phyloP scores from a whole-genome alignment of 2,329 filamentous ascomycete genomes.

The Hirsutella rhossiliensis region DNA sequence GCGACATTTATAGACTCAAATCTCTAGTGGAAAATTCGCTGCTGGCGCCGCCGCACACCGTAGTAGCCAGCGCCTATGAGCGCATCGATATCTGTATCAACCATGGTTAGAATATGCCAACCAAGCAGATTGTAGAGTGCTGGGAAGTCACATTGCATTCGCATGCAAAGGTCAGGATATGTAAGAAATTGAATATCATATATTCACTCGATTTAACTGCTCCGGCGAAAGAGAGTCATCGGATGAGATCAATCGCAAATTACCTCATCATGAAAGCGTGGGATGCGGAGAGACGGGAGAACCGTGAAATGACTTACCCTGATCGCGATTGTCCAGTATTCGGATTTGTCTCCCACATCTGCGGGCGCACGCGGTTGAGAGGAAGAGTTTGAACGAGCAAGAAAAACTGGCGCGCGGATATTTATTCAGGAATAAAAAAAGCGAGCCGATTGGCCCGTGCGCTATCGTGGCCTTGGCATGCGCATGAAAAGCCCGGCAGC shows the following conservation, averaged over 20 bases:
- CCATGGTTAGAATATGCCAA: too few species aligned
- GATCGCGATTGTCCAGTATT: neutral
- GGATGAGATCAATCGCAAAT: slow-evolving; percentile 95
- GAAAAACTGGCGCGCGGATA: neutral
- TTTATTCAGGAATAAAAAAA: neutral
- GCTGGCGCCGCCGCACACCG: too few species aligned
- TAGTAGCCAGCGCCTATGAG: too few species aligned
- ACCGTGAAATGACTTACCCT: slow-evolving; percentile 15
- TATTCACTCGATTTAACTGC: slow-evolving; percentile 64
- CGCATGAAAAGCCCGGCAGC: neutral
- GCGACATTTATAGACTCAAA: too few species aligned
- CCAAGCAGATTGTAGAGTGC: neutral
- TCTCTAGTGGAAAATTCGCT: too few species aligned
- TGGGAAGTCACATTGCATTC: neutral
- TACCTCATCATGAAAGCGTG: slow-evolving; percentile 64
- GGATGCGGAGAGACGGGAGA: slow-evolving; percentile 4
- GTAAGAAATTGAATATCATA: slow-evolving; percentile 94
- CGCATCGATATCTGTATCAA: too few species aligned
- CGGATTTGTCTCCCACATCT: neutral
- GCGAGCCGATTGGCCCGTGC: slow-evolving; percentile 6
- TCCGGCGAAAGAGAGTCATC: slow-evolving; percentile 84
- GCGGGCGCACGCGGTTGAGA: neutral
- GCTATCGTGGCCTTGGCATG: neutral
- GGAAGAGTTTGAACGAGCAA: neutral
- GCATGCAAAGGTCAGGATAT: slow-evolving; percentile 69